A percentile compares a stretch with the other conserved stretches of the same genome.
phyloP scores from a whole-genome alignment of 306 rosid species.

The Comarum palustre region DNA sequence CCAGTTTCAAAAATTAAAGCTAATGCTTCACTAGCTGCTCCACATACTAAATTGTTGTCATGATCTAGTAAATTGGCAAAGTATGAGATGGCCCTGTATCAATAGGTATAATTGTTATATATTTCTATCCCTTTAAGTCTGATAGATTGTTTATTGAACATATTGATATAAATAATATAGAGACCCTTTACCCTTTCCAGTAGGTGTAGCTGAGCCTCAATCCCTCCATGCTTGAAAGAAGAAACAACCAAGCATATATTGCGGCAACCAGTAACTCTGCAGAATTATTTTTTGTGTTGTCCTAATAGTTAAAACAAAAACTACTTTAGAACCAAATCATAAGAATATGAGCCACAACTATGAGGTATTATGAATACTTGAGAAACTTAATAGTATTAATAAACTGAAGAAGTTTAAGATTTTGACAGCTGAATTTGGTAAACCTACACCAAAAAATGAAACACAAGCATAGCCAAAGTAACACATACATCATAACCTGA shows the following conservation, averaged over 20 bases:
- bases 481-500: conserved; percentile 20
- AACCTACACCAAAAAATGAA: background rate
- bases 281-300: conserved; percentile 12
- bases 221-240: conserved; percentile 29
- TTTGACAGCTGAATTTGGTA: background rate
- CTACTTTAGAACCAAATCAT: background rate
- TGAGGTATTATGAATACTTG: background rate
- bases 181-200: conserved; percentile 35
- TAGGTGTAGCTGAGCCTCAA: conserved; percentile 24
- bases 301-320: conserved; percentile 16
- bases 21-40: conserved; percentile 34
- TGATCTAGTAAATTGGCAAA: conserved; percentile 21
- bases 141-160: background rate
- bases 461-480: background rate
- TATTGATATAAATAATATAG: background rate
- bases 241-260: conserved; percentile 37
- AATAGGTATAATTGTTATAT: background rate
- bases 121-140: background rate
- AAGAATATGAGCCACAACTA: background rate
- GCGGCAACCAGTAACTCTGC: conserved; percentile 27
- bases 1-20: conserved; percentile 33
- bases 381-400: background rate
- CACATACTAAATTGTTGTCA: conserved; percentile 24
- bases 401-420: background rate
- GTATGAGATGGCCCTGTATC: conserved; percentile 30